Evolutionary conservation across 2,329 filamentous ascomycete genomes (phyloP).

Genomic region (Didymella glomerata): DNA sequence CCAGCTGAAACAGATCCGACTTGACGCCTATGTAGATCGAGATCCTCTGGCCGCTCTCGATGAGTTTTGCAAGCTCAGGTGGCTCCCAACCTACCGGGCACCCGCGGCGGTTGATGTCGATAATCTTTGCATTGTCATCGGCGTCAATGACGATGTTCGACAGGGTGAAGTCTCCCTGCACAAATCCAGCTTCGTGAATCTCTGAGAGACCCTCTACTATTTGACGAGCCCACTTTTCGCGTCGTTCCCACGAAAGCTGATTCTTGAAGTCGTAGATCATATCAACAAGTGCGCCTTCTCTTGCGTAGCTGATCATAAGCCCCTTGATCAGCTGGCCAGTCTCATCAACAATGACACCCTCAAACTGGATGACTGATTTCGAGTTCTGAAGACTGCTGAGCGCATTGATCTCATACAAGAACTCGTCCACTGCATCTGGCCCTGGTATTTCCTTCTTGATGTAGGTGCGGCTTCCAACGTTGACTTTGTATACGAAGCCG

Average conservation of each 20-base stretch:
- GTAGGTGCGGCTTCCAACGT: slow-evolving; percentile 71
- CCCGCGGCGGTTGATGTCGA: slow-evolving; percentile 97
- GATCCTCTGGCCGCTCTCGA: slow-evolving; percentile 87
- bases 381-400: slow-evolving; percentile 79
- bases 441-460: slow-evolving; percentile 99
- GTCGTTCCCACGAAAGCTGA: slow-evolving; percentile 71
- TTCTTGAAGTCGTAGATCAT: slow-evolving; percentile 81
- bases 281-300: slow-evolving; percentile 87
- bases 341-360: slow-evolving; percentile 88
- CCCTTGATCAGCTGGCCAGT: slow-evolving; percentile 78
- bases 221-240: slow-evolving; percentile 88
- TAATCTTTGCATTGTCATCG: slow-evolving; percentile 88
- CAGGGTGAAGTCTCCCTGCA: slow-evolving; percentile 96
- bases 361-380: slow-evolving; percentile 81
- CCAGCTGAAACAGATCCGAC: slow-evolving; percentile 93
- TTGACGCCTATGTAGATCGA: slow-evolving; percentile 99
- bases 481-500: slow-evolving; percentile 96
- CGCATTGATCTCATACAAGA: slow-evolving; percentile 96
- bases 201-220: slow-evolving; percentile 89
- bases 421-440: slow-evolving; percentile 93
- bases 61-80: slow-evolving; percentile 84
- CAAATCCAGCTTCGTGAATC: slow-evolving; percentile 94
- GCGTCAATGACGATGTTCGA: slow-evolving; percentile 96
- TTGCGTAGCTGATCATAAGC: slow-evolving; percentile 85
- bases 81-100: slow-evolving; percentile 98